Evolutionary conservation across 2,329 filamentous ascomycete species (phyloP), one percentile per base, ranked within the genome.

Genomic region (Teratosphaeriaceae sp.): DNA sequence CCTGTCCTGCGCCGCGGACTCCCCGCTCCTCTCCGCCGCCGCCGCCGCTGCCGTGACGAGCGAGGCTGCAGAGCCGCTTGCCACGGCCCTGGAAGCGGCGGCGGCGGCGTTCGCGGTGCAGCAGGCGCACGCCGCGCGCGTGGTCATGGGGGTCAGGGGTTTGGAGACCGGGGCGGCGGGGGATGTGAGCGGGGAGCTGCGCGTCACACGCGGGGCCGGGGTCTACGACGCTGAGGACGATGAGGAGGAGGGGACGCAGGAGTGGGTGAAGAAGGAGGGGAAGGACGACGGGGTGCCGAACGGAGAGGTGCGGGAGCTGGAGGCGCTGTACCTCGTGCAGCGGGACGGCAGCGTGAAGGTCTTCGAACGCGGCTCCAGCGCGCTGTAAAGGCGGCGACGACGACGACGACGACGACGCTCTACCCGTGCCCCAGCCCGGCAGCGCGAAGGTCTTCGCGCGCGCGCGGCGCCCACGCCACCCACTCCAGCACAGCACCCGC

Each of bases 111-210:
- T 95, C 46, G 66, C 84, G 16, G 70, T 88, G 26, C 77, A 76
- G 5, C 66, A 84, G 49, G 85, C 84, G n/a, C 88, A 96, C 61
- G 75, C 79, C 54, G 86, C 88, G 7, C 68, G 77, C n/a, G 71
- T 76, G 49, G 74, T 90, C 3, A 66, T 94, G 55, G 79, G 85
- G 48, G 68, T 92, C 45, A 73, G 89, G 40, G 74, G 82, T 57
- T 65, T 97, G 47, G 88, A 94, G 58, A 94, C 88, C 0, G 90
- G 90, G 1, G 81, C 82, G n/a, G 89, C 90, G 49, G 82, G 77
- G 60, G 90, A 96, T 65, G 86, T 97, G 23, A 94, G 86, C 65
- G 90, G 90, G 2, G 88, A 95, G 33, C 58, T 96, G 49, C 76
- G 88, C 52, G 73, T 92, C 38, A 89, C 84, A 15, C 72, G 74